Conservation (phyloP, 164 flowering plant genomes). For the Berberis thunbergii region DNA sequence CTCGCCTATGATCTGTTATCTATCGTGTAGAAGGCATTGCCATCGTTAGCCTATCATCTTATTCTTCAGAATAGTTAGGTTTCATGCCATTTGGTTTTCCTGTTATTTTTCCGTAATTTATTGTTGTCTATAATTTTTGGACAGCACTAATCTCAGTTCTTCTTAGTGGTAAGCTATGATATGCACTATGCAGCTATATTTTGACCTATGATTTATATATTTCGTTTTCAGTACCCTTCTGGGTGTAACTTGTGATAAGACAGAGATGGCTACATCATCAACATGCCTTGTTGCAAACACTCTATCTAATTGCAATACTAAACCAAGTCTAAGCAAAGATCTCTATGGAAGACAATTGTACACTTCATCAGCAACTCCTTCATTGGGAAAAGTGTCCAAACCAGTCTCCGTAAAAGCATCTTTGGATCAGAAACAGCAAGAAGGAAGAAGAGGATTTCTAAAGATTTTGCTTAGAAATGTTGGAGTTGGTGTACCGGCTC, state of each 20-base stretch:
- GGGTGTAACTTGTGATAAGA: background rate
- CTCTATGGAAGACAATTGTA: conserved; percentile 32
- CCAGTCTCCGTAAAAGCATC: conserved; percentile 43
- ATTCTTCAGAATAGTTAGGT: too few relatives aligned
- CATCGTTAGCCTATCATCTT: too few relatives aligned
- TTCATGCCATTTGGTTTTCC: too few relatives aligned
- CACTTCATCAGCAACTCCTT: conserved; percentile 28
- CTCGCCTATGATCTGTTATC: too few relatives aligned
- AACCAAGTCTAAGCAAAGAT: conserved; percentile 31
- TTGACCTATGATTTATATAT: too few relatives aligned
- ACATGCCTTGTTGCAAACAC: conserved; percentile 61
- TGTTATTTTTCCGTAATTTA: too few relatives aligned
- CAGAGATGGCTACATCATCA: conserved; percentile 66
- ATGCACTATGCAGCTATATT: too few relatives aligned
- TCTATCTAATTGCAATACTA: conserved; percentile 33
- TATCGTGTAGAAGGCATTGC: too few relatives aligned
- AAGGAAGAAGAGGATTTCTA: conserved; percentile 69
- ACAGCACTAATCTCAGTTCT: too few relatives aligned
- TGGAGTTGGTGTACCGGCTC: conserved; percentile 50
- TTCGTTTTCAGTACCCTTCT: too few relatives aligned
- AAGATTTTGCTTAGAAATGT: conserved; percentile 71
- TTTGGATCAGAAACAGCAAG: conserved; percentile 36
- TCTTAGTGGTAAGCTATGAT: too few relatives aligned
- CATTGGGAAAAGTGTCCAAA: conserved; percentile 31
- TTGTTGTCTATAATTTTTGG: too few relatives aligned